Evolutionary conservation across 306 rosid species (phyloP).

Genomic region (Sindora glabra): DNA sequence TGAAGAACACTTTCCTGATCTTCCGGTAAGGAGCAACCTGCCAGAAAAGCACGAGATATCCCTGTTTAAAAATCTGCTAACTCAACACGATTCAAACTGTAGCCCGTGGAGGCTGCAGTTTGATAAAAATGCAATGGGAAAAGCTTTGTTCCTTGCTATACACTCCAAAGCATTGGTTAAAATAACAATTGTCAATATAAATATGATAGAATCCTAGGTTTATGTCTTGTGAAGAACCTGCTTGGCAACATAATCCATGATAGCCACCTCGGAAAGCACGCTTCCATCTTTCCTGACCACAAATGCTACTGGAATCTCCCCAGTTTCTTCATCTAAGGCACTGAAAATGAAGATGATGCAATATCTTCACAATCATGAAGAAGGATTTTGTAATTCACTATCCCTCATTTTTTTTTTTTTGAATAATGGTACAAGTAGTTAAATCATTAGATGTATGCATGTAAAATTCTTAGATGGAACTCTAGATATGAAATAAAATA

Average conservation of each 20-base stretch:
- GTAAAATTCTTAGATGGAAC: too few species aligned
- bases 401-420: too few species aligned
- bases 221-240: conserved; percentile 30
- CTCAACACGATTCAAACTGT: neutral
- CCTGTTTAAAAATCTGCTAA: neutral
- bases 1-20: conserved; percentile 66
- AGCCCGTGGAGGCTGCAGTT: neutral
- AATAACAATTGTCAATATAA: conserved; percentile 8
- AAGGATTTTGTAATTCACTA: neutral
- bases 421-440: too few species aligned
- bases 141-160: neutral
- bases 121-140: neutral
- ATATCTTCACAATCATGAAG: neutral
- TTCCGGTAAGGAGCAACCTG: conserved; percentile 86
- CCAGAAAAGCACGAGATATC: neutral
- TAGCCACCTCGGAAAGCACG: conserved; percentile 28
- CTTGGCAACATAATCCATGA: conserved; percentile 56
- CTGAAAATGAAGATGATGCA: conserved; percentile 30
- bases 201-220: neutral
- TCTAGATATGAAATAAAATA: too few species aligned
- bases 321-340: conserved; percentile 47
- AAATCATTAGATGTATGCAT: too few species aligned
- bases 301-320: conserved; percentile 81
- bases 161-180: conserved; percentile 2
- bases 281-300: conserved; percentile 64